phyloP scores from a whole-genome alignment of 1,139 yeast species.

The Geotrichum citri-aurantii region DNA sequence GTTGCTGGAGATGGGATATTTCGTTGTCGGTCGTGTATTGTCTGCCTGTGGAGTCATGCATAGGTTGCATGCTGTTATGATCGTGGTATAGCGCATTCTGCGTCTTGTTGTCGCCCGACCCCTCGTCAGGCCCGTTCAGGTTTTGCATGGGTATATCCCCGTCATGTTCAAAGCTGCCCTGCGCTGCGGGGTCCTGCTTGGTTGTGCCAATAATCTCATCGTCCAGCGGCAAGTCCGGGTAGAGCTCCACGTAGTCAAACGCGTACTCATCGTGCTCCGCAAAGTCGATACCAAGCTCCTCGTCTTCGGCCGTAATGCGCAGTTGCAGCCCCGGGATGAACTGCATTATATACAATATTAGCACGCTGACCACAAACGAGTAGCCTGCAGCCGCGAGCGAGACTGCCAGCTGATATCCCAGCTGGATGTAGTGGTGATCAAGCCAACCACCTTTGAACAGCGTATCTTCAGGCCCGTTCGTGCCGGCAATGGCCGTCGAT shows the following conservation, averaged over 20 bases:
- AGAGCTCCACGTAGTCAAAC: slow-evolving; percentile 45
- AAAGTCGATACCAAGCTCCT: slow-evolving; percentile 47
- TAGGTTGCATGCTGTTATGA: not conserved
- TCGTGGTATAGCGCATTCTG: not conserved
- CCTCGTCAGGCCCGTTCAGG: not conserved
- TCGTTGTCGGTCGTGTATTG: not conserved
- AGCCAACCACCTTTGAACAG: slow-evolving; percentile 46
- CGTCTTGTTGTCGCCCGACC: not conserved
- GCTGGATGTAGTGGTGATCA: slow-evolving; percentile 44
- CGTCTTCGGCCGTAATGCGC: slow-evolving; percentile 40
- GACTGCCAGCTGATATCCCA: slow-evolving; percentile 47
- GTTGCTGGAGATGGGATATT: not conserved
- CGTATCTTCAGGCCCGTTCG: slow-evolving; percentile 17
- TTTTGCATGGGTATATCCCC: not conserved
- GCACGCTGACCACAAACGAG: slow-evolving; percentile 39
- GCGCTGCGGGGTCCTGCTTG: not conserved
- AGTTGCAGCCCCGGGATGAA: slow-evolving; percentile 45
- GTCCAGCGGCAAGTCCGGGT: slow-evolving; percentile 29
- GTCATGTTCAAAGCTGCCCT: not conserved
- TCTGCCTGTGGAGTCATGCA: not conserved
- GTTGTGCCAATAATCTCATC: not conserved
- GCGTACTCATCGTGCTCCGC: slow-evolving; percentile 52
- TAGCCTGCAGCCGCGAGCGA: slow-evolving; percentile 41
- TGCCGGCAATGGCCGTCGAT: slow-evolving; percentile 19
- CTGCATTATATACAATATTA: slow-evolving; percentile 43